Conservation (phyloP, 2,329 filamentous ascomycete genomes). For the Penicillium concentricum region DNA sequence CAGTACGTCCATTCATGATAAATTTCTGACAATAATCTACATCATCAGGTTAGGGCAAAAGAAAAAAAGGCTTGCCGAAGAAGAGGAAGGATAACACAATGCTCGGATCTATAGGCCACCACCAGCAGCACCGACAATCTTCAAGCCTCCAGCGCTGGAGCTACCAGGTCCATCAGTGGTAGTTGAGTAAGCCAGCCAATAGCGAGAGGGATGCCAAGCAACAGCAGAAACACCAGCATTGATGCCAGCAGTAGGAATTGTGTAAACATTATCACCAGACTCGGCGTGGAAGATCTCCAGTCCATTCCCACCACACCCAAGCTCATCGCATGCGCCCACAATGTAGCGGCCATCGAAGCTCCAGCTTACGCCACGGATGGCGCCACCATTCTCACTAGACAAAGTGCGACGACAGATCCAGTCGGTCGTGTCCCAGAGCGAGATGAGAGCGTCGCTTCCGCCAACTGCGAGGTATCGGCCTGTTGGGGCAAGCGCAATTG, state of each 20-base stretch:
- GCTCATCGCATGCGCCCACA: constrained; percentile 50
- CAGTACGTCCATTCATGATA: constrained; percentile 8
- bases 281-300: constrained; percentile 53
- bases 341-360: constrained; percentile 52
- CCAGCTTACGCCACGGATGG: constrained; percentile 50
- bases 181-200: constrained; percentile 51
- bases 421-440: constrained; percentile 52
- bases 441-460: constrained; percentile 50
- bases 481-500: constrained; percentile 47
- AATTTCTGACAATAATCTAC: neutral
- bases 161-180: constrained; percentile 43
- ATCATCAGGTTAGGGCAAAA: neutral
- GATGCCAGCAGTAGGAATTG: constrained; percentile 40
- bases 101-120: constrained; percentile 32
- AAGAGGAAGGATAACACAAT: neutral
- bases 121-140: constrained; percentile 49
- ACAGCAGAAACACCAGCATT: constrained; percentile 46
- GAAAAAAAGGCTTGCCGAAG: neutral
- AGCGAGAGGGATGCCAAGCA: constrained; percentile 51
- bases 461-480: constrained; percentile 51
- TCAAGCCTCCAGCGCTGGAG: constrained; percentile 43
- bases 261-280: constrained; percentile 50
- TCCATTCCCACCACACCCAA: constrained; percentile 42
- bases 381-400: constrained; percentile 45
- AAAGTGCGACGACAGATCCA: constrained; percentile 52